phyloP scores from a whole-genome alignment of 768 basidiomycete species.

The Paxillus rubicundulus region DNA sequence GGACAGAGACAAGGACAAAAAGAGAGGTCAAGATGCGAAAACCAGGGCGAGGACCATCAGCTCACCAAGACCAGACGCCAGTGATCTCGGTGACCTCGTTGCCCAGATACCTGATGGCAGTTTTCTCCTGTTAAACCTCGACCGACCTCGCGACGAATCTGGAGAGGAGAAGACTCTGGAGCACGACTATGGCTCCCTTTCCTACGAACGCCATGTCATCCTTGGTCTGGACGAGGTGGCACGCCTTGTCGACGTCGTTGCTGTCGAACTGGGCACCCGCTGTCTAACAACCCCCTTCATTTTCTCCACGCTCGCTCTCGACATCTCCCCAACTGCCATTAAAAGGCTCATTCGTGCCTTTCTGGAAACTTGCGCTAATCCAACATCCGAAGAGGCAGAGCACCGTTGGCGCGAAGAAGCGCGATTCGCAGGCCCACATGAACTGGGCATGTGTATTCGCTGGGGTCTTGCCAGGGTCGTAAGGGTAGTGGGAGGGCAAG shows the following conservation, averaged over 20 bases:
- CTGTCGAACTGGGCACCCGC: slow-evolving; percentile 66
- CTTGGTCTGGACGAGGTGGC: slow-evolving; percentile 73
- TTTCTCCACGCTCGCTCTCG: slow-evolving; percentile 86
- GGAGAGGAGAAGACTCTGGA: slow-evolving; percentile 39
- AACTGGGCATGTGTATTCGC: slow-evolving; percentile 87
- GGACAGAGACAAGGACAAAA: slow-evolving; percentile 46
- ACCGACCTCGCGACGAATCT: slow-evolving; percentile 41
- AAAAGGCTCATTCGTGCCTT: slow-evolving; percentile 79
- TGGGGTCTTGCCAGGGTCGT: slow-evolving; percentile 88
- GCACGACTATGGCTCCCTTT: slow-evolving; percentile 70
- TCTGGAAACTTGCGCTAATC: slow-evolving; percentile 55
- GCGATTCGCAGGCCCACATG: slow-evolving; percentile 78
- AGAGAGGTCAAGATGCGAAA: slow-evolving; percentile 38
- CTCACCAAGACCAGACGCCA: slow-evolving; percentile 32
- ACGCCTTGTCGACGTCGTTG: slow-evolving; percentile 67
- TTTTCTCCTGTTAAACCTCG: slow-evolving; percentile 53
- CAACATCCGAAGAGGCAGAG: slow-evolving; percentile 42
- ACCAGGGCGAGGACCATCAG: slow-evolving; percentile 42
- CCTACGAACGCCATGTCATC: slow-evolving; percentile 68
- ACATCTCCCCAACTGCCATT: slow-evolving; percentile 72
- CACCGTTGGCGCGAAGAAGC: slow-evolving; percentile 76
- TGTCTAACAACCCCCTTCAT: slow-evolving; percentile 88
- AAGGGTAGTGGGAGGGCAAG: slow-evolving; percentile 63
- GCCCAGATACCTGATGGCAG: slow-evolving; percentile 48
- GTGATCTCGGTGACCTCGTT: slow-evolving; percentile 33